A percentile compares a stretch with the other conserved stretches of the same genome.
Evolutionary conservation across 2,329 filamentous ascomycete species (phyloP).

Genomic region (Chrysoporthe puriensis): DNA sequence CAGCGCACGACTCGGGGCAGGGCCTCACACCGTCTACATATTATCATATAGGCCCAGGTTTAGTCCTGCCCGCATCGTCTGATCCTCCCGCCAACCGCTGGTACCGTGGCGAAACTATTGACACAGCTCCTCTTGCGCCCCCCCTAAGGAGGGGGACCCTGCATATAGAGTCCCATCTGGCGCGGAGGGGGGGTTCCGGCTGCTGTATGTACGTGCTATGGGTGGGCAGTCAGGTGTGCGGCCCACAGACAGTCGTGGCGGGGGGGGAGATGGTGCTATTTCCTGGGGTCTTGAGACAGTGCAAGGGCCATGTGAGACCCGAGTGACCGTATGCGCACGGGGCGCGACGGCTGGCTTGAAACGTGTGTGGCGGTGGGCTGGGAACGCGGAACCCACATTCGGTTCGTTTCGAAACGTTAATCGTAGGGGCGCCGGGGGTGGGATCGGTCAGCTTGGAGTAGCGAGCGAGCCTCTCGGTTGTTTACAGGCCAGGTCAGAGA

Average conservation of each 20-base stretch:
- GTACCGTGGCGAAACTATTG: conserved; percentile 11
- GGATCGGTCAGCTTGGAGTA: neutral
- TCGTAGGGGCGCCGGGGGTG: neutral
- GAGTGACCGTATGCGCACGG: neutral
- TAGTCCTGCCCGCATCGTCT: neutral
- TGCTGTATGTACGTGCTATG: neutral
- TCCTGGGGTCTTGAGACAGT: conserved; percentile 23
- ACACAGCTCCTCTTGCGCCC: neutral
- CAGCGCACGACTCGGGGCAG: neutral
- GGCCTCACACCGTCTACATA: no score
- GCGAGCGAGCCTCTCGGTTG: no score
- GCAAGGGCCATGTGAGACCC: conserved; percentile 2
- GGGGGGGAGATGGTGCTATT: conserved; percentile 12
- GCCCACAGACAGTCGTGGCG: conserved; percentile 11
- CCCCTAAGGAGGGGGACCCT: neutral
- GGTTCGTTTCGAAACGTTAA: neutral
- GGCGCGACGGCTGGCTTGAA: neutral
- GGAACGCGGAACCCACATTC: neutral
- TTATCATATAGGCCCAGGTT: neutral
- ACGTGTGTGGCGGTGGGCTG: neutral
- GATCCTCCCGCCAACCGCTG: conserved; percentile 1
- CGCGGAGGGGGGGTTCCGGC: neutral
- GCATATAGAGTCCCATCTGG: neutral
- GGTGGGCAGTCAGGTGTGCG: neutral
- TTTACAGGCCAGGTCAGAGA: no score